A percentile compares a stretch with the other conserved stretches of the same genome.
Conservation (phyloP, 2,329 filamentous ascomycete genomes). For the Beauveria sp. region DNA sequence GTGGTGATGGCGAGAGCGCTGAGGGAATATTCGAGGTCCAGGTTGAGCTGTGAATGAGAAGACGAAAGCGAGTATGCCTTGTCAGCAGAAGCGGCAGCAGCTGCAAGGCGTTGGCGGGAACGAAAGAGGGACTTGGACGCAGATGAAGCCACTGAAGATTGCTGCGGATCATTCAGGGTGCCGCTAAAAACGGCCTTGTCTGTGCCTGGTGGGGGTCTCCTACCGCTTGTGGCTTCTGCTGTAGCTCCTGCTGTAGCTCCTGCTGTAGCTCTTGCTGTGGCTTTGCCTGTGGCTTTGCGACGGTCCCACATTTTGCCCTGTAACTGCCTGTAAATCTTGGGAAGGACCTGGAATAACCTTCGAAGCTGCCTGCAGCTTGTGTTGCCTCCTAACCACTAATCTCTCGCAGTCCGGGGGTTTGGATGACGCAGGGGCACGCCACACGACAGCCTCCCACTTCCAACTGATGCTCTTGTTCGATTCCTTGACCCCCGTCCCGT, state of each 20-base stretch:
- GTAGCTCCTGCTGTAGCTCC: too few relatives aligned
- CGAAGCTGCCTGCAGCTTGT: not conserved
- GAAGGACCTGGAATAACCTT: too few relatives aligned
- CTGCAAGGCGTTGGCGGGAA: not conserved
- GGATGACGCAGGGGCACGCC: constrained; percentile 3
- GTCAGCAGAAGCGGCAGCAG: not conserved
- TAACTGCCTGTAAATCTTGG: not conserved
- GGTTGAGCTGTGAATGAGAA: not conserved
- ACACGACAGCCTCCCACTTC: not conserved
- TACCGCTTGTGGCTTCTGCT: not conserved
- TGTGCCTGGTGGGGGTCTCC: not conserved
- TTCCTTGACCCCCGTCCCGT: not conserved
- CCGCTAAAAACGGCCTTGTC: not conserved
- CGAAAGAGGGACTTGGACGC: not conserved
- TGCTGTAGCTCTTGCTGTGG: not conserved
- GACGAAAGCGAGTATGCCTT: constrained; percentile 2
- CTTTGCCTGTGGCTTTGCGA: not conserved
- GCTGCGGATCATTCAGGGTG: not conserved
- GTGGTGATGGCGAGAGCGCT: constrained; percentile 22
- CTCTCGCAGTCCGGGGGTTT: not conserved
- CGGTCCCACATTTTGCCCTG: constrained; percentile 14
- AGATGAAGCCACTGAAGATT: not conserved
- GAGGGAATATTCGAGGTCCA: constrained; percentile 20
- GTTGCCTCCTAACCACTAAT: not conserved
- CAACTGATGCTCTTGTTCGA: not conserved